Evolutionary conservation across 2,329 filamentous ascomycete species (phyloP), one percentile per base, ranked within the genome.

Genomic region (Alternaria brassicae): DNA sequence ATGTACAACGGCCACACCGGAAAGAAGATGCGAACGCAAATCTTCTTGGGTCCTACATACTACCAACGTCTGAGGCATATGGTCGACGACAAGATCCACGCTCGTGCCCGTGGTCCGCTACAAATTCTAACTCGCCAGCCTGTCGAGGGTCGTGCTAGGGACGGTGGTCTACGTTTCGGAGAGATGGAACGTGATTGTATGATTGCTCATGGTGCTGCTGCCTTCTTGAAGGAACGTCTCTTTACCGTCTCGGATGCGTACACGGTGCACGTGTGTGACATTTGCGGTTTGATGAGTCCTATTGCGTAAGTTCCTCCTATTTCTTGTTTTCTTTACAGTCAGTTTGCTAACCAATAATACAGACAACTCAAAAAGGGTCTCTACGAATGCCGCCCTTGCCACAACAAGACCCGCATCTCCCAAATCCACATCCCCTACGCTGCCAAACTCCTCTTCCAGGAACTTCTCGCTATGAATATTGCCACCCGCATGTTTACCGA

Each of bases 161-260:
- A 99, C 77, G 95, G 95, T 86, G 95, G 95, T 84, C 86, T 99
- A 42, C 94, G 96, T 77, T 99, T 99, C 88, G 95, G 95, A 89
- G 95, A 99, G 85, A 99, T 99, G 95, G 96, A 99, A 81, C 94
- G 96, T 83, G 96, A 99, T 87, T 99, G 95, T 79, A 99, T 99
- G 95, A 99, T 99, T 83, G 93, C 96, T n/a, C 96, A 99, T 78
- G 95, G 95, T 77, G 95, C 96, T 3, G 94, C 92, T 54, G 90
- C 93, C 2, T 99, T 99, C 86, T 82, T 99, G 75, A 99, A 99
- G 82, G 95, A 99, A 84, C 88, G 95, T 73, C 82, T 99, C 58
- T 97, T 99, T 73, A 94, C 98, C 78, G 95, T 99, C 50, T 97
- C 92, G 53, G 95, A 99, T 82, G 94, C 95, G 36, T 99, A 98